Evolutionary conservation across 2,329 filamentous ascomycete genomes (phyloP).

Genomic region (Aspergillus versicolor): DNA sequence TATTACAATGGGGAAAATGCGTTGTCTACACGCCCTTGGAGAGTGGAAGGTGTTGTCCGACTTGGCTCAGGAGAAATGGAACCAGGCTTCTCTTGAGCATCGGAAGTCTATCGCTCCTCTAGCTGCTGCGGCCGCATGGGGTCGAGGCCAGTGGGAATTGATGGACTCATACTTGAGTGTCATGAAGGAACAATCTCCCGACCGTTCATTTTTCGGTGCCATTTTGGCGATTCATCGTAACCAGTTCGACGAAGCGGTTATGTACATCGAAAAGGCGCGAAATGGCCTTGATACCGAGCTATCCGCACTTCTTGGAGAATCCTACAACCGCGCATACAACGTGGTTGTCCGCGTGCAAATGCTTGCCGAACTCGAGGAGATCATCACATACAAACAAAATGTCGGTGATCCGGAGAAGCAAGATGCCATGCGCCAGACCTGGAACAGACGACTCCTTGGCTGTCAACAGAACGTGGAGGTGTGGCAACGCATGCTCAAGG

Average conservation of each 20-base stretch:
- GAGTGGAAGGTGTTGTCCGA: conserved; percentile 94
- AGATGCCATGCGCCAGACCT: conserved; percentile 86
- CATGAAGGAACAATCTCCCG: conserved; percentile 90
- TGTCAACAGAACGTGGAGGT: conserved; percentile 97
- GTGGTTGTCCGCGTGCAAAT: conserved; percentile 99
- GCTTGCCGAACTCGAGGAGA: conserved; percentile 96
- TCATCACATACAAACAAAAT: conserved; percentile 96
- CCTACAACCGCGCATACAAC: conserved; percentile 94
- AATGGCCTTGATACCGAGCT: conserved; percentile 95
- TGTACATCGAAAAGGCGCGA: conserved; percentile 85
- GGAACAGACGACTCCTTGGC: conserved; percentile 91
- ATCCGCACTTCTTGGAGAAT: conserved; percentile 94
- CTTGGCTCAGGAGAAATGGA: conserved; percentile 90
- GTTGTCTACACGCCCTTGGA: conserved; percentile 91
- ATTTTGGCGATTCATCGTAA: conserved; percentile 94
- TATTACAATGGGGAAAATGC: conserved; percentile 99
- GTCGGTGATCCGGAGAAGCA: conserved; percentile 77
- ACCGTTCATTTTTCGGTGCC: conserved; percentile 95
- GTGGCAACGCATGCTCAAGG: conserved; percentile 97
- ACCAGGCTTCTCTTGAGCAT: conserved; percentile 81
- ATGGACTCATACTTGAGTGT: conserved; percentile 97
- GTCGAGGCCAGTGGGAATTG: conserved; percentile 91
- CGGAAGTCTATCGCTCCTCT: conserved; percentile 88
- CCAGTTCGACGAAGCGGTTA: conserved; percentile 87
- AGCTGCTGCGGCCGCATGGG: conserved; percentile 95